These are phyloP conservation scores for Pyrus communis DNA, from an alignment of 306 rosid species.

Conservation along the genomic window DNA sequence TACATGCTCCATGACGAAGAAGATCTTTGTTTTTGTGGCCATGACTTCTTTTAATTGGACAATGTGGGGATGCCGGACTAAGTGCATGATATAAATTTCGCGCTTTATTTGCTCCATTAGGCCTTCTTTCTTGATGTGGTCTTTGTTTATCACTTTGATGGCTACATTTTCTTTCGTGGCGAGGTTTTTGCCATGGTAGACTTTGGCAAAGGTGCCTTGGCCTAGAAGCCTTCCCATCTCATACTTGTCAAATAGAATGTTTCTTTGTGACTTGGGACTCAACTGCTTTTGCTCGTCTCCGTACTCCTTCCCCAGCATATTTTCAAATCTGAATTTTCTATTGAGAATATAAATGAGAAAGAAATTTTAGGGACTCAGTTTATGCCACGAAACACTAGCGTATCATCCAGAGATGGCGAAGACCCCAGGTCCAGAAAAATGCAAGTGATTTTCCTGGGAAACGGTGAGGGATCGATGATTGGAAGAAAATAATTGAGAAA, in stretches of 20 bases:
- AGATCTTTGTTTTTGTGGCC: slow-evolving; percentile 71
- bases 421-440: not conserved
- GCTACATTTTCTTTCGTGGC: slow-evolving; percentile 59
- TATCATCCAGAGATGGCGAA: not conserved
- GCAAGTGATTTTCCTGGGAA: not conserved
- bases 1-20: slow-evolving; percentile 61
- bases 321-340: not conserved
- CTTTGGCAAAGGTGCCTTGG: slow-evolving; percentile 79
- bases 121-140: slow-evolving; percentile 54
- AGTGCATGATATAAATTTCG: slow-evolving; percentile 66
- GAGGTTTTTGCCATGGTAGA: slow-evolving; percentile 42
- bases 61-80: slow-evolving; percentile 65
- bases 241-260: slow-evolving; percentile 53
- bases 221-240: slow-evolving; percentile 73
- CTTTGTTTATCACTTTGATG: slow-evolving; percentile 61
- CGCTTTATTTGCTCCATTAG: slow-evolving; percentile 61
- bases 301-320: slow-evolving; percentile 21
- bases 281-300: not conserved
- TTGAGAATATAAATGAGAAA: not conserved
- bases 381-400: not conserved
- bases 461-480: not conserved
- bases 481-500: not conserved
- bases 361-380: not conserved
- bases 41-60: slow-evolving; percentile 78
- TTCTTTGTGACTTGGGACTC: not conserved